phyloP scores from a whole-genome alignment of 2,329 filamentous ascomycete genomes.

The Sarocladium brachiariae region DNA sequence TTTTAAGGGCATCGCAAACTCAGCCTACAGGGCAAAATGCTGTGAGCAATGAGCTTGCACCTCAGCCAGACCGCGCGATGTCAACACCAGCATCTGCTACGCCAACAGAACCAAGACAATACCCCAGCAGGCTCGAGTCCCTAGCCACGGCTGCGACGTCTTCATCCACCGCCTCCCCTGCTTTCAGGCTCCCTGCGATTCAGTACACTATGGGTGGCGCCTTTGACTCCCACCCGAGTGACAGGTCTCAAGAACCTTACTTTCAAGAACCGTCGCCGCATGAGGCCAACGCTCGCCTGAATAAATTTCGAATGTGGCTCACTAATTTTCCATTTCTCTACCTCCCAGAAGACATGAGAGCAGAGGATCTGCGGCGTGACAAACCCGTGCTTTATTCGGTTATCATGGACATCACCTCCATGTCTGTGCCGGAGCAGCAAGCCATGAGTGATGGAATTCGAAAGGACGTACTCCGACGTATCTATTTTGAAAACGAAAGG shows the following conservation, averaged over 20 bases:
- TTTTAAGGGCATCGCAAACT: conserved; percentile 30
- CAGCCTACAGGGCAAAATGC: conserved; percentile 12
- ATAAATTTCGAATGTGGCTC: conserved; percentile 35
- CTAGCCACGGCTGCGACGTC: conserved; percentile 30
- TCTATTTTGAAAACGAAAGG: conserved; percentile 41
- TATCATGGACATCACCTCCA: conserved; percentile 39
- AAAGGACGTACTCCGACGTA: conserved; percentile 35
- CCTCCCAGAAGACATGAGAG: conserved; percentile 29
- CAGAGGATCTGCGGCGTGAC: conserved; percentile 30
- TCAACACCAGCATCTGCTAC: conserved; percentile 8
- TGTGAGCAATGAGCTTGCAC: neutral
- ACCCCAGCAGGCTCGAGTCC: conserved; percentile 28
- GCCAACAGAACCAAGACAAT: conserved; percentile 10
- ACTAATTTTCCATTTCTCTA: conserved; percentile 38
- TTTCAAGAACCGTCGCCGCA: conserved; percentile 22
- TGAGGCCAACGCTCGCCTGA: conserved; percentile 33
- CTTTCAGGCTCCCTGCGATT: neutral
- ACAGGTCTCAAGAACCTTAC: neutral
- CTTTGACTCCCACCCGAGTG: neutral
- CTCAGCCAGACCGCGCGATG: neutral
- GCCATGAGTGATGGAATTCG: conserved; percentile 34
- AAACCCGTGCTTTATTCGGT: conserved; percentile 44
- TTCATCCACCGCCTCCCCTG: conserved; percentile 17
- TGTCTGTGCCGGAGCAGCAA: conserved; percentile 32
- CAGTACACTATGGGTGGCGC: neutral